These are phyloP conservation scores for Fraxinus velutina DNA, from an alignment of 305 asterid species.

Conservation along the genomic window DNA sequence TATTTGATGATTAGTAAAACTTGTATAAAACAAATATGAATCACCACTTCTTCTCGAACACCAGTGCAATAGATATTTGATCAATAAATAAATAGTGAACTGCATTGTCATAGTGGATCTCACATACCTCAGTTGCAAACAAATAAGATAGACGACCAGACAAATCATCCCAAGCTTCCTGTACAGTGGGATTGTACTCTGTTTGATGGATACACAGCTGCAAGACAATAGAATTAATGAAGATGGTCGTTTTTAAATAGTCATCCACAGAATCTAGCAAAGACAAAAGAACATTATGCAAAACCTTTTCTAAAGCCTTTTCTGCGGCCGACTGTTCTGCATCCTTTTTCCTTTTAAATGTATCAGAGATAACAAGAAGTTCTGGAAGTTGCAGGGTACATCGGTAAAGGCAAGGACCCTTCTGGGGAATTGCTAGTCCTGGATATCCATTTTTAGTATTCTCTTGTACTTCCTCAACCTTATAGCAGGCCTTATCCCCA, in stretches of 20 bases:
- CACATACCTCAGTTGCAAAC: slow-evolving; percentile 72
- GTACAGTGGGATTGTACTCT: slow-evolving; percentile 56
- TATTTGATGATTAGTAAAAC: background rate
- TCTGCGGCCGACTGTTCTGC: slow-evolving; percentile 95
- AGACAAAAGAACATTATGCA: slow-evolving; percentile 9
- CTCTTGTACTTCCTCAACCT: slow-evolving; percentile 80
- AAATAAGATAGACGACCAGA: slow-evolving; percentile 54
- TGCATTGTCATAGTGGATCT: background rate
- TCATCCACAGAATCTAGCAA: slow-evolving; percentile 13
- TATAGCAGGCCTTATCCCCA: slow-evolving; percentile 64
- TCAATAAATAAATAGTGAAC: background rate
- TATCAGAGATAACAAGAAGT: slow-evolving; percentile 58
- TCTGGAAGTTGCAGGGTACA: slow-evolving; percentile 81
- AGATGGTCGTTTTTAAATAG: slow-evolving; percentile 11
- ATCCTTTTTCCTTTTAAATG: slow-evolving; percentile 65
- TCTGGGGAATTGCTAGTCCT: slow-evolving; percentile 64
- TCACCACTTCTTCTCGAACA: background rate
- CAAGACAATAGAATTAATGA: slow-evolving; percentile 20
- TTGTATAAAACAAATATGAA: background rate
- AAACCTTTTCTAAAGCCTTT: slow-evolving; percentile 78
- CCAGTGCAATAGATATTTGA: background rate
- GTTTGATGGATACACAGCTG: slow-evolving; percentile 70
- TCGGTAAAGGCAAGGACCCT: slow-evolving; percentile 65
- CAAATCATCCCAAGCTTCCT: slow-evolving; percentile 80
- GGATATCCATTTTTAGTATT: slow-evolving; percentile 54